Conservation (phyloP, 495 filamentous ascomycete species). For the Collariella sp. region DNA sequence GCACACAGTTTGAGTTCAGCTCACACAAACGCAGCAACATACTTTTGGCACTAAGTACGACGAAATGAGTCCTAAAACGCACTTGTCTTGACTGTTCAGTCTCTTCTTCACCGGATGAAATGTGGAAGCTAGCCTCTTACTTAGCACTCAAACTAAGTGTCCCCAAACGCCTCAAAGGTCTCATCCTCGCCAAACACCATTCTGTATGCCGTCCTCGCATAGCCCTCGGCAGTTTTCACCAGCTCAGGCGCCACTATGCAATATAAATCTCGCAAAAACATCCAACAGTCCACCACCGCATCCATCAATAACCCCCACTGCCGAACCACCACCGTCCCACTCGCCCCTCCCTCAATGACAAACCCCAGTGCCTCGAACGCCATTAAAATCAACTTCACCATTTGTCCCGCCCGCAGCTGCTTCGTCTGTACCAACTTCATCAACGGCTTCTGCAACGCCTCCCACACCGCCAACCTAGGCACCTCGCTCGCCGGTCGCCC, state of each 20-base stretch:
- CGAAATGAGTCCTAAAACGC: too few relatives aligned
- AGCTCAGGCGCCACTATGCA: constrained; percentile 22
- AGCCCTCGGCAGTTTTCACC: constrained; percentile 23
- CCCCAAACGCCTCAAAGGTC: constrained; percentile 24
- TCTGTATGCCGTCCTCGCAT: constrained; percentile 32
- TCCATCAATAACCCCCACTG: constrained; percentile 36
- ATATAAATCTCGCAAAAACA: constrained; percentile 28
- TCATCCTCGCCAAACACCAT: constrained; percentile 38
- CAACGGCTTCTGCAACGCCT: constrained; percentile 21
- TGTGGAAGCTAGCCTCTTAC: too few relatives aligned
- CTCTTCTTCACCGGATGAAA: too few relatives aligned
- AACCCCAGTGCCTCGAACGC: constrained; percentile 35
- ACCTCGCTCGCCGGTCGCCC: constrained; percentile 15
- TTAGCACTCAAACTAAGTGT: too few relatives aligned
- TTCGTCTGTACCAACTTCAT: constrained; percentile 15
- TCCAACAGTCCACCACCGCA: constrained; percentile 29
- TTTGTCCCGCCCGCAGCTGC: constrained; percentile 11
- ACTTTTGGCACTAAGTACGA: too few relatives aligned
- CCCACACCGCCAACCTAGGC: constrained; percentile 27
- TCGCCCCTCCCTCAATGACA: constrained; percentile 30
- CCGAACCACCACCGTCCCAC: constrained; percentile 25
- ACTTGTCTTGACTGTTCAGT: too few relatives aligned
- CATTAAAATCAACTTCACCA: constrained; percentile 24
- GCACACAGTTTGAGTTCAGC: too few relatives aligned
- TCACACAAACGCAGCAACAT: too few relatives aligned